phyloP scores from a whole-genome alignment of 768 basidiomycete species.

The Panaeolus papilionaceus region DNA sequence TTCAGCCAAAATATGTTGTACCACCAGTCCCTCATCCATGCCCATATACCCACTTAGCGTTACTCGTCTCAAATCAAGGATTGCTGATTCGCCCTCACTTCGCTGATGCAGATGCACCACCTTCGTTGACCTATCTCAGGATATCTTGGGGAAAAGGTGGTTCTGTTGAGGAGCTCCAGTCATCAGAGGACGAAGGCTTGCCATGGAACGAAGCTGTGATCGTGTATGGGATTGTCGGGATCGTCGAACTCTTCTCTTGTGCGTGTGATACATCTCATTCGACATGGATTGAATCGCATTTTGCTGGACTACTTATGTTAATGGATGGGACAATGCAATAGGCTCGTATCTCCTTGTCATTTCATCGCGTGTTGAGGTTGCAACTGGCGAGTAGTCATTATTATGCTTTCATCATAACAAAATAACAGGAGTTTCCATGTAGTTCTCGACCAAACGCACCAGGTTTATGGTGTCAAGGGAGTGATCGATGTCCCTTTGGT shows the following conservation, averaged over 20 bases:
- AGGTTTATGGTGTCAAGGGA: slow-evolving; percentile 71
- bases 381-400: slow-evolving; percentile 58
- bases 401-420: slow-evolving; percentile 2
- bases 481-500: slow-evolving; percentile 76
- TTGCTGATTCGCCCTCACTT: slow-evolving; percentile 70
- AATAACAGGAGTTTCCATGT: slow-evolving; percentile 13
- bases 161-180: slow-evolving; percentile 56
- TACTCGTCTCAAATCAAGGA: slow-evolving; percentile 64
- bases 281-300: not conserved
- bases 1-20: slow-evolving; percentile 70
- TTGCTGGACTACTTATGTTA: slow-evolving; percentile 18
- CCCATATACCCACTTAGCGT: slow-evolving; percentile 71
- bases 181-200: slow-evolving; percentile 37
- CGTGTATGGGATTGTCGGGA: slow-evolving; percentile 79
- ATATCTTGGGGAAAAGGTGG: slow-evolving; percentile 63
- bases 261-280: slow-evolving; percentile 28
- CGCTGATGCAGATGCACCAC: slow-evolving; percentile 28
- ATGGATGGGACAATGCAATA: slow-evolving; percentile 31
- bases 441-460: slow-evolving; percentile 71
- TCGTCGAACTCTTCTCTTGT: slow-evolving; percentile 79
- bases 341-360: slow-evolving; percentile 82
- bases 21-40: slow-evolving; percentile 79
- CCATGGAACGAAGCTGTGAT: slow-evolving; percentile 65
- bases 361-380: slow-evolving; percentile 64
- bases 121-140: slow-evolving; percentile 48